These are phyloP conservation scores for Pouteria campechiana DNA, from an alignment of 179 eudicot species.

Conservation along the genomic window DNA sequence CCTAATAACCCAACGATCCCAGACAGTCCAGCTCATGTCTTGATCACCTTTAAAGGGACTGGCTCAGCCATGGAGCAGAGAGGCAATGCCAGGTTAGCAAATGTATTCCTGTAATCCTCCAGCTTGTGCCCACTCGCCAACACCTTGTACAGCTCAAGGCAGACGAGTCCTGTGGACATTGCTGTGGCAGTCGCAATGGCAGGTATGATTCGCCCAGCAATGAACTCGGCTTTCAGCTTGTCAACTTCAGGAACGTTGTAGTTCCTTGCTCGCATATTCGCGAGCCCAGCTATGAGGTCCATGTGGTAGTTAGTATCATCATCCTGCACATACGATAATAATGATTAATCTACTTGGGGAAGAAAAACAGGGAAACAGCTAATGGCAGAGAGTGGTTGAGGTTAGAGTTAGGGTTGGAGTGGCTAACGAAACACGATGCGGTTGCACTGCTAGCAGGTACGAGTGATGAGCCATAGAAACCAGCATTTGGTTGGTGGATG, in stretches of 20 bases:
- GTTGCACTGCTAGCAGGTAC: no score
- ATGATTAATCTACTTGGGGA: no score
- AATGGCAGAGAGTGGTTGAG: no score
- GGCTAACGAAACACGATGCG: no score
- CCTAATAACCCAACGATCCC: slow-evolving; percentile 36
- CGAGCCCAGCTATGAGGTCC: slow-evolving; percentile 35
- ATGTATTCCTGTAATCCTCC: slow-evolving; percentile 38
- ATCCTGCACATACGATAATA: slow-evolving; percentile 27
- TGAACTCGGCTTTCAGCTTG: slow-evolving; percentile 36
- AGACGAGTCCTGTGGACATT: slow-evolving; percentile 38
- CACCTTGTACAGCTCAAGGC: slow-evolving; percentile 43
- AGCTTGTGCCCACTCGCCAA: slow-evolving; percentile 25
- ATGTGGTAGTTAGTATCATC: slow-evolving; percentile 43
- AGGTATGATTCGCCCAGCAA: slow-evolving; percentile 37
- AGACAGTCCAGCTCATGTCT: slow-evolving; percentile 39
- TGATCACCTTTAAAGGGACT: slow-evolving; percentile 36
- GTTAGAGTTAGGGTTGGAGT: no score
- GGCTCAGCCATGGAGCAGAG: slow-evolving; percentile 43
- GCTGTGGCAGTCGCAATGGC: slow-evolving; percentile 38
- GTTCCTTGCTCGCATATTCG: slow-evolving; percentile 46
- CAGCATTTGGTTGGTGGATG: no score
- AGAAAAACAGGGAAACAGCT: no score
- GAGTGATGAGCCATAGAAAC: no score
- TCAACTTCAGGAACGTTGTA: slow-evolving; percentile 39
- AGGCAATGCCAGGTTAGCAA: slow-evolving; percentile 37